These are phyloP conservation scores for Jatropha curcas DNA, from an alignment of 345 rosid species.

Conservation along the genomic window DNA sequence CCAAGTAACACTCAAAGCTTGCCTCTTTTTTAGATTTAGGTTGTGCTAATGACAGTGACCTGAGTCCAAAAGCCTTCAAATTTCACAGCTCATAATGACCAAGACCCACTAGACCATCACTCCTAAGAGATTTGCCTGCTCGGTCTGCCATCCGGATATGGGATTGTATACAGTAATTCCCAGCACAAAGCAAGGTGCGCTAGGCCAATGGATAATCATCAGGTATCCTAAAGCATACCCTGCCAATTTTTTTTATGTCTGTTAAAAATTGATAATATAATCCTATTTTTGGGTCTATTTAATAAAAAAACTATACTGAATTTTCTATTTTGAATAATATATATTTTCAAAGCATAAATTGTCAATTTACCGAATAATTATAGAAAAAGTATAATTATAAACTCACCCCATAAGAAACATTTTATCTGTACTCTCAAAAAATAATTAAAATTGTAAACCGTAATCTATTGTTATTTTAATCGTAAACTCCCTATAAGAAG, in stretches of 20 bases:
- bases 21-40: slow-evolving; percentile 73
- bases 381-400: too few species aligned
- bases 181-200: slow-evolving; percentile 95
- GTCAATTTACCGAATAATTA: too few species aligned
- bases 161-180: slow-evolving; percentile 83
- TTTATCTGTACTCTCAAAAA: too few species aligned
- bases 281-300: too few species aligned
- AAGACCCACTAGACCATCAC: slow-evolving; percentile 93
- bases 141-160: slow-evolving; percentile 67
- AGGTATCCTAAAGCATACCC: slow-evolving; percentile 79
- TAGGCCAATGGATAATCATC: slow-evolving; percentile 57
- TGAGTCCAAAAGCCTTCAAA: slow-evolving; percentile 90
- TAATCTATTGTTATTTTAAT: too few species aligned
- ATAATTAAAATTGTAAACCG: too few species aligned
- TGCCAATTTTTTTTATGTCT: slow-evolving; percentile 30
- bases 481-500: too few species aligned
- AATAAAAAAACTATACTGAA: too few species aligned
- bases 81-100: slow-evolving; percentile 95
- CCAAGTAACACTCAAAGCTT: slow-evolving; percentile 67
- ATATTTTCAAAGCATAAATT: too few species aligned
- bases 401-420: too few species aligned
- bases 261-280: too few species aligned
- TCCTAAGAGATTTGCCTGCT: slow-evolving; percentile 73
- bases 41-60: slow-evolving; percentile 83
- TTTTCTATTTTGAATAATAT: too few species aligned